Conservation (phyloP, 768 basidiomycete species). For the Hirschioporus abietinus region DNA sequence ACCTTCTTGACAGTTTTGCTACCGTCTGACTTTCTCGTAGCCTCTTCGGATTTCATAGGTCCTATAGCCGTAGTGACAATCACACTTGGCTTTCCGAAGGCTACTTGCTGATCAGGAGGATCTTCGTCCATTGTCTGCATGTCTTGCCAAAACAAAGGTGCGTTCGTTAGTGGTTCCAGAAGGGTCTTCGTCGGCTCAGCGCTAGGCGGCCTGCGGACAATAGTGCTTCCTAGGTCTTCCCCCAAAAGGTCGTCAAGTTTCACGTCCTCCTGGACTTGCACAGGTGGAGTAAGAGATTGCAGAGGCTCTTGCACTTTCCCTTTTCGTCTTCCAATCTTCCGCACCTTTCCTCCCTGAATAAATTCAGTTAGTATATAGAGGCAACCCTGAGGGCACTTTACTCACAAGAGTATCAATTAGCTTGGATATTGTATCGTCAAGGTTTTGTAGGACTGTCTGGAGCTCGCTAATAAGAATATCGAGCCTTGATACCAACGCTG, state of each 20-base stretch:
- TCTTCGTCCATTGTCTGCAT: neutral
- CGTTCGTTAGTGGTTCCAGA: constrained; percentile 7
- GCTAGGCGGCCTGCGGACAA: no score
- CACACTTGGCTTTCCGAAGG: constrained; percentile 8
- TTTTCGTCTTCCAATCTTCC: no score
- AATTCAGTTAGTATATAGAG: neutral
- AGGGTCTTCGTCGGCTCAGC: neutral
- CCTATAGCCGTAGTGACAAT: neutral
- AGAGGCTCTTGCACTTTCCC: no score
- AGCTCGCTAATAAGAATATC: constrained; percentile 40
- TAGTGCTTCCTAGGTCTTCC: no score
- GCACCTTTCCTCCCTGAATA: no score
- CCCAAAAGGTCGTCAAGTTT: no score
- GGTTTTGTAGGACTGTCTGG: constrained; percentile 29
- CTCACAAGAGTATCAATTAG: constrained; percentile 24
- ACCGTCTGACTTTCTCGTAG: constrained; percentile 4
- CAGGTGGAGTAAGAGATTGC: no score
- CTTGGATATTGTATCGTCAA: constrained; percentile 22
- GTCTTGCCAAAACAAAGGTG: constrained; percentile 16
- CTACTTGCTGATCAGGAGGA: constrained; percentile 4
- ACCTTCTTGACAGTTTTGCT: constrained; percentile 22
- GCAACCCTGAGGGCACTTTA: constrained; percentile 23
- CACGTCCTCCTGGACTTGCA: no score
- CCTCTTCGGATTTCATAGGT: constrained; percentile 13
- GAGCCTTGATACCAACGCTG: constrained; percentile 58